A percentile compares a stretch with the other conserved stretches of the same genome.
These are phyloP conservation scores for Candida glucosophila DNA, from an alignment of 1,139 yeast genomes.

Conservation along the genomic window DNA sequence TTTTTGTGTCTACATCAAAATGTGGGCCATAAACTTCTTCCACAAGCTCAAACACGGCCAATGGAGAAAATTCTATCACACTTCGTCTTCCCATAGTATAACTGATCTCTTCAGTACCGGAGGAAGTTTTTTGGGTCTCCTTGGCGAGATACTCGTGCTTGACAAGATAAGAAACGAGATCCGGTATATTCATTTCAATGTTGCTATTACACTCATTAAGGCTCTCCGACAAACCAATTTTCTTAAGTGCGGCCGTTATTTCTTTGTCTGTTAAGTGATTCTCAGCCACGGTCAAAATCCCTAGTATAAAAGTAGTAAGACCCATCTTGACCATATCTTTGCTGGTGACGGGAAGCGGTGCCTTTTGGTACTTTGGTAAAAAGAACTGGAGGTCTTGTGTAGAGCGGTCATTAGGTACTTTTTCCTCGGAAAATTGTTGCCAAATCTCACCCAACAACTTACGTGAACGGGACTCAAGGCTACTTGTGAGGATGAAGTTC, in stretches of 20 bases:
- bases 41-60: constrained; percentile 18
- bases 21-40: constrained; percentile 18
- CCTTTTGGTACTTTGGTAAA: constrained; percentile 10
- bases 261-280: constrained; percentile 24
- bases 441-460: constrained; percentile 16
- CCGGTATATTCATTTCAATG: constrained; percentile 14
- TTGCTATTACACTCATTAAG: constrained; percentile 15
- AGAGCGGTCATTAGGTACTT: constrained; percentile 7
- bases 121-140: constrained; percentile 8
- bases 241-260: constrained; percentile 13
- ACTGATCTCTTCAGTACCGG: constrained; percentile 11
- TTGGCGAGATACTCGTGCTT: constrained; percentile 23
- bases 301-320: constrained; percentile 16
- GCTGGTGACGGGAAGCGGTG: constrained; percentile 12
- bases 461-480: constrained; percentile 10
- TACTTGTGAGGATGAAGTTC: constrained; percentile 12
- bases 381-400: constrained; percentile 9
- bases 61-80: constrained; percentile 25
- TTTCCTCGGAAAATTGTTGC: constrained; percentile 6
- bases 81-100: constrained; percentile 28
- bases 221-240: constrained; percentile 23
- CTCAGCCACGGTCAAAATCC: constrained; percentile 24
- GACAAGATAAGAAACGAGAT: constrained; percentile 22
- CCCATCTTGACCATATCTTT: constrained; percentile 24
- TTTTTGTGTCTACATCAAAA: constrained; percentile 14